Percentiles rank a stretch among this genome's conserved stretches.
Evolutionary conservation across 179 eudicot genomes (phyloP).

Genomic region (Beta lomatogona): DNA sequence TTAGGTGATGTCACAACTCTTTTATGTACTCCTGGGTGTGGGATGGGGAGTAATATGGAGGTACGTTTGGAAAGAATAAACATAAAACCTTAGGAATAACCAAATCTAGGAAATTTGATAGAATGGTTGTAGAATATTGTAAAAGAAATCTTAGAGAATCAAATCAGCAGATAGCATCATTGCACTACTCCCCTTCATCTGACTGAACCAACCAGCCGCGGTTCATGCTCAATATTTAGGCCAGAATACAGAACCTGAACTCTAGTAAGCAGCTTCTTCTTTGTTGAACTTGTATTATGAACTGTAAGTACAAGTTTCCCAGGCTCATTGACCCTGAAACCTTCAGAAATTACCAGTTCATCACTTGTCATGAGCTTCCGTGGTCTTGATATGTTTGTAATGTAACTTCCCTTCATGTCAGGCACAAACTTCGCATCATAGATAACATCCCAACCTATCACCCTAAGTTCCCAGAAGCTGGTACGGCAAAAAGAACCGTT

Average conservation of each 20-base stretch:
- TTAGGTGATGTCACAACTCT: too few species aligned
- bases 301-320: conserved; percentile 67
- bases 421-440: conserved; percentile 76
- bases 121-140: not conserved
- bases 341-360: conserved; percentile 30
- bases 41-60: not conserved
- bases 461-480: conserved; percentile 63
- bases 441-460: conserved; percentile 61
- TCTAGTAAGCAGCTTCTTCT: conserved; percentile 48
- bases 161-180: not conserved
- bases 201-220: conserved; percentile 34
- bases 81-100: not conserved
- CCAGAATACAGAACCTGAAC: conserved; percentile 15
- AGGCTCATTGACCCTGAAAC: conserved; percentile 41
- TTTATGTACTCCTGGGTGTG: too few species aligned
- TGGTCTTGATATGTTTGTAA: conserved; percentile 54
- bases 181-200: not conserved
- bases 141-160: too few species aligned
- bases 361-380: conserved; percentile 45
- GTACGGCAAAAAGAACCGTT: too few species aligned
- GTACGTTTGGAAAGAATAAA: not conserved
- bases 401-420: conserved; percentile 55
- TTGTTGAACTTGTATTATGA: conserved; percentile 60
- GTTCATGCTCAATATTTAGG: conserved; percentile 10
- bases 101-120: not conserved